Percentiles rank a stretch among this genome's conserved stretches.
Evolutionary conservation across 2,329 filamentous ascomycete species (phyloP).

Genomic region (Trichoderma sp.): DNA sequence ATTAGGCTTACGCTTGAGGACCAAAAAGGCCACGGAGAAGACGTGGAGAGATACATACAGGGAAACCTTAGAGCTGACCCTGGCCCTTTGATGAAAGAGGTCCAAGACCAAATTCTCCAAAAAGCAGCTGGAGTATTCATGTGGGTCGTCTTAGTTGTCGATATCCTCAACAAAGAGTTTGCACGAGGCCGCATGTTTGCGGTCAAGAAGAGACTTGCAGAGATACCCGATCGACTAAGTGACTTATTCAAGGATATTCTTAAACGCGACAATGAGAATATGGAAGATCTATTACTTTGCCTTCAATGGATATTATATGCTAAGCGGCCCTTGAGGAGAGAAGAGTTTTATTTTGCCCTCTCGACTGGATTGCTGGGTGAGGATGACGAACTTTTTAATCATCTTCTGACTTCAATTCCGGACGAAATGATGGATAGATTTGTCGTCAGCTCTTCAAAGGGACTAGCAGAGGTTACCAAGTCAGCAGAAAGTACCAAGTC

Average conservation of each 20-base stretch:
- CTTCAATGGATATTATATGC: constrained; percentile 59
- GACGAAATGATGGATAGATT: constrained; percentile 39
- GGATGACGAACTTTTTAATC: background rate
- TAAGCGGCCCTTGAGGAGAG: constrained; percentile 44
- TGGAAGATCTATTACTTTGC: constrained; percentile 48
- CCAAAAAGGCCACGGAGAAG: constrained; percentile 34
- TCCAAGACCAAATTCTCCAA: constrained; percentile 36
- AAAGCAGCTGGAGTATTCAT: constrained; percentile 51
- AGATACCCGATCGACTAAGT: constrained; percentile 46
- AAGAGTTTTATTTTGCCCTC: constrained; percentile 49
- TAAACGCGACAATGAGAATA: constrained; percentile 48
- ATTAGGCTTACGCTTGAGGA: constrained; percentile 36
- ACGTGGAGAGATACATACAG: constrained; percentile 33
- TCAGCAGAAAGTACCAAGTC: background rate
- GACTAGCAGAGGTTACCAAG: constrained; percentile 47
- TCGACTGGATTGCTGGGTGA: background rate
- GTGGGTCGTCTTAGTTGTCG: constrained; percentile 48
- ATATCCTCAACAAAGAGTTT: constrained; percentile 45
- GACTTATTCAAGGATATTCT: constrained; percentile 58
- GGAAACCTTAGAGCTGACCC: background rate
- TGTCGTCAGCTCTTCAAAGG: constrained; percentile 49
- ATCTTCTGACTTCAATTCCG: constrained; percentile 37
- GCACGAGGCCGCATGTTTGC: constrained; percentile 33
- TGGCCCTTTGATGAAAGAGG: rapidly evolving
- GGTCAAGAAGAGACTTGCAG: constrained; percentile 37